Evolutionary conservation across 1,284 basidiomycete species (phyloP), one percentile per base, ranked within the genome.

Genomic region (Fomitopsis pinicola): DNA sequence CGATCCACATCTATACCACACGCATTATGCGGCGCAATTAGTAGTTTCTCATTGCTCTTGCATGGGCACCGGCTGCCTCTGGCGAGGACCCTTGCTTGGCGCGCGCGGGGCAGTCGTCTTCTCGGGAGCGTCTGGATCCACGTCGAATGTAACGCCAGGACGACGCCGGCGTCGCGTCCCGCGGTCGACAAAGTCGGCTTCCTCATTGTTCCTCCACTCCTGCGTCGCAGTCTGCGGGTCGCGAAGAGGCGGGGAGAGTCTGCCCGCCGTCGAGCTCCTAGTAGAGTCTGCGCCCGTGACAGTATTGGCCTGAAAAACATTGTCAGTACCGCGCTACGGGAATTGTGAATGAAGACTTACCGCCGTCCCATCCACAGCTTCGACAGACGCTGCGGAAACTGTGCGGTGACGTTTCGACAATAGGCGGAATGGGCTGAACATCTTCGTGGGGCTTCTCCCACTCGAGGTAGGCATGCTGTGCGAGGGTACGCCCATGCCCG

Each of bases 221-320:
- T 83, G 77, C 4, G 89, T 79, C 2, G 89, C 89, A 36, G 76
- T 62, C 40, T 82, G 71, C 3, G 86, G 83, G 70, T 92, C 90
- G 46, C 87, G 83, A 55, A 80, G 67, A 15, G 81, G 83, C 3
- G 87, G 88, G 10, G 82, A 80, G 38, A 80, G 76, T 46, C 87
- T 75, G 0, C 81, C 82, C 42, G 82, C 81, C 12, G 82, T 74
- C 15, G 76, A 77, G 65, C 86, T 85, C 64, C 84, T 75, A 64
- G 83, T 79, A 4, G 89, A 92, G 30, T 84, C 82, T n/a, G 86
- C 88, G 5, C 89, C 90, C 19, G 87, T 88, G 42, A 88, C 82
- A 15, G 90, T 90, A 66, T 86, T 91, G 28, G 84, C 73, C 87
- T 88, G 58, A 68, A 42, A 73, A 58, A 64, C 57, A 19, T 30